A percentile compares a stretch with the other conserved stretches of the same genome.
Evolutionary conservation across 805 yeast genomes (phyloP).

Genomic region (Ogataea populi-albae): DNA sequence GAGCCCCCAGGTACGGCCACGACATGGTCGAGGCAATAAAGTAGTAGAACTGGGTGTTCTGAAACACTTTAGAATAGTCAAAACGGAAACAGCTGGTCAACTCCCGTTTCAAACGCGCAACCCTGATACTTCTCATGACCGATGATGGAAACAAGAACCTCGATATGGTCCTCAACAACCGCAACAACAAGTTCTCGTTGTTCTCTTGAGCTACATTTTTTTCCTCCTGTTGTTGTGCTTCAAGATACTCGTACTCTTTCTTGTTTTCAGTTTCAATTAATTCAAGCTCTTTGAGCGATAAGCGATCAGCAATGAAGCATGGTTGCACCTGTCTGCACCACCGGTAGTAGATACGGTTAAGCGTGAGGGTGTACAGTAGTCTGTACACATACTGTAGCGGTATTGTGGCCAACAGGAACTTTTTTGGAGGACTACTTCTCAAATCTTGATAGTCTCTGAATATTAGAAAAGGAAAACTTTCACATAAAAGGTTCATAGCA

Average conservation of each 20-base stretch:
- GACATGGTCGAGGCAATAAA: slow-evolving; percentile 27
- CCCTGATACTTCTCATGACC: slow-evolving; percentile 14
- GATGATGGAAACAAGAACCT: slow-evolving; percentile 9
- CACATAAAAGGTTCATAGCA: slow-evolving; percentile 9
- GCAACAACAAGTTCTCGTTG: background rate
- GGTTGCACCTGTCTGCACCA: slow-evolving; percentile 35
- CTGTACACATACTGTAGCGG: slow-evolving; percentile 20
- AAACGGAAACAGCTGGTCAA: slow-evolving; percentile 22
- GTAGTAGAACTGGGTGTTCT: slow-evolving; percentile 15
- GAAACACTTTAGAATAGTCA: slow-evolving; percentile 31
- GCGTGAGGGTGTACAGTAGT: slow-evolving; percentile 22
- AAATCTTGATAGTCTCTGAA: slow-evolving; percentile 15
- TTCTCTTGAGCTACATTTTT: slow-evolving; percentile 3
- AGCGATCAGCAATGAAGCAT: slow-evolving; percentile 33
- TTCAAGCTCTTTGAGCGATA: slow-evolving; percentile 31
- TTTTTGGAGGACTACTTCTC: slow-evolving; percentile 13
- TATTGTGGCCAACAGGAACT: slow-evolving; percentile 13
- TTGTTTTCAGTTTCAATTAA: slow-evolving; percentile 32
- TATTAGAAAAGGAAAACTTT: slow-evolving; percentile 14
- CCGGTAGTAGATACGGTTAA: slow-evolving; percentile 36
- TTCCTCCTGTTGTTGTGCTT: slow-evolving; percentile 6
- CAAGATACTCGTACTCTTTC: slow-evolving; percentile 21
- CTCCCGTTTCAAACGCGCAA: slow-evolving; percentile 28
- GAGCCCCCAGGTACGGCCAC: slow-evolving; percentile 35
- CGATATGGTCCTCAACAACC: slow-evolving; percentile 5